These are phyloP conservation scores for Mycena sanguinolenta DNA, from an alignment of 768 basidiomycete species.

Conservation along the genomic window DNA sequence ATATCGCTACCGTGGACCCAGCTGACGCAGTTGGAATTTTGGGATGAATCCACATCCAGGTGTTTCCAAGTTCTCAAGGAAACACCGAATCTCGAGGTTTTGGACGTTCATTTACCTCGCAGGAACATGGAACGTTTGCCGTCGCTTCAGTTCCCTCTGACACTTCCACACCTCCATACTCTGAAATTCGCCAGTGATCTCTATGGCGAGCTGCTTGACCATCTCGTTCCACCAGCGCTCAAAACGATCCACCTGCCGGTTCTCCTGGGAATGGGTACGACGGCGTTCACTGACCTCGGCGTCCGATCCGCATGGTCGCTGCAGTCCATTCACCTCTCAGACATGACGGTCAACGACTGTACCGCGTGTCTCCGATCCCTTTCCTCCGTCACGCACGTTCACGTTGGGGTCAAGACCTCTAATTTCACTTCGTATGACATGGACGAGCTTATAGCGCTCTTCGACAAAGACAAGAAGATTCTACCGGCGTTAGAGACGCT, in stretches of 20 bases:
- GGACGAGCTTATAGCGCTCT: background rate
- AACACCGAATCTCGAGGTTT: slow-evolving; percentile 14
- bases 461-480: background rate
- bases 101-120: background rate
- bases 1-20: slow-evolving; percentile 27
- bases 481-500: background rate
- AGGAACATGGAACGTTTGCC: too few species aligned
- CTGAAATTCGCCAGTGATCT: background rate
- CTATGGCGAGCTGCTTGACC: slow-evolving; percentile 1
- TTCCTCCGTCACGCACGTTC: slow-evolving; percentile 1
- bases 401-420: slow-evolving; percentile 2
- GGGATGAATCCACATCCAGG: background rate
- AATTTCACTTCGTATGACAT: too few species aligned
- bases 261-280: too few species aligned
- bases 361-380: background rate
- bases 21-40: slow-evolving; percentile 12
- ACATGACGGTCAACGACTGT: background rate
- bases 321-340: background rate
- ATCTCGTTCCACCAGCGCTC: slow-evolving; percentile 14
- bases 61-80: background rate
- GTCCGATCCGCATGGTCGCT: slow-evolving; percentile 12
- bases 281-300: background rate
- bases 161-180: slow-evolving; percentile 11
- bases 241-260: background rate
- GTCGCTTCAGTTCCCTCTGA: background rate